Evolutionary conservation across 257 asterid species (phyloP), one percentile per base, ranked within the genome.

Genomic region (Przewalskia tangutica): DNA sequence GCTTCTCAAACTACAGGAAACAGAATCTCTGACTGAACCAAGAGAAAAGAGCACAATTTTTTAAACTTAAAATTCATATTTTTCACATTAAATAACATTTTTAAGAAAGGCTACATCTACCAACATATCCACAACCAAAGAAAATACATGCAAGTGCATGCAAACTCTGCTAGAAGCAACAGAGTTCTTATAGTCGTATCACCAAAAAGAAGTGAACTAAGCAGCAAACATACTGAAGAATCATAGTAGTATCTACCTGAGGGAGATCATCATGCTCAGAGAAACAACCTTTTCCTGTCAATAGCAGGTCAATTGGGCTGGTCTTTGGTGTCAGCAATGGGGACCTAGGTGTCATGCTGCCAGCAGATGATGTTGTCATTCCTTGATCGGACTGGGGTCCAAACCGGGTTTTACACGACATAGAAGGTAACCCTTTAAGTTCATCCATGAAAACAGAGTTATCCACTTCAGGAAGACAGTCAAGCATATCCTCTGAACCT

Each of bases 401-500:
- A 85, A 96, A 94, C 51, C 99, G 92, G 79, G 98, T 90, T 90
- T 78, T 94, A 84, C 97, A 94, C 17, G 99, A 92, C 94, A 93
- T 93, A 81, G 98, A 89, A 54, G 97, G 94, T 67, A 94, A 85
- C 68, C 87, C 90, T 87, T 94, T 96, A 86, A 92, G 89, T 84
- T 96, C 99, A 88, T 96, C 99, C 89, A 88, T 84, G 59, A 85
- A 88, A 88, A 83, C 90, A 54, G 90, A 84, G 85, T 90, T 92
- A 81, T 96, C 98, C 18, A 89, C 91, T 79, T 96, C 99, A 44
- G 91, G 93, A 82, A 92, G 91, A 88, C 95, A 91, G 85, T 93
- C 98, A 34, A 96, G 95, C 98, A 93, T 96, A 87, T 96, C 99
- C 83, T 93, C 99, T 55, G 99, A 96, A 82, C 98, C 99, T 88